Evolutionary conservation across 2,329 filamentous ascomycete species (phyloP).

Genomic region (Aspergillus tubingensis): DNA sequence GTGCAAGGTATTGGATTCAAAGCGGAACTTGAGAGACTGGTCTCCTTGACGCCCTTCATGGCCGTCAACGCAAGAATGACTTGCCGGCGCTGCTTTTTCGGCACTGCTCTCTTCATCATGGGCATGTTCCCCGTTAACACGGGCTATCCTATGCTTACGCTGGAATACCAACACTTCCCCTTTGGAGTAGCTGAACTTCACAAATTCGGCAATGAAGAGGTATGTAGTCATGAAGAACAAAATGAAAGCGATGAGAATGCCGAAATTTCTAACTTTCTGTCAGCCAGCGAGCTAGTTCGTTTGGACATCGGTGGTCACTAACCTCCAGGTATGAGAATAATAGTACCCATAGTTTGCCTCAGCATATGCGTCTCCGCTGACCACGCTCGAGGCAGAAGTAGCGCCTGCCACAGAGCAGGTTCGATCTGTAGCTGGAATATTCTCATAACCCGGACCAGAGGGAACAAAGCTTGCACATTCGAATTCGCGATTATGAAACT

Average conservation of each 20-base stretch:
- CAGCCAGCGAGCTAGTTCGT: neutral
- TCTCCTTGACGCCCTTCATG: neutral
- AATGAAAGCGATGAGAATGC: constrained; percentile 65
- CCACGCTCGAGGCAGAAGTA: constrained; percentile 52
- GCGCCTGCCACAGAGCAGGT: constrained; percentile 61
- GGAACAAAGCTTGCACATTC: constrained; percentile 49
- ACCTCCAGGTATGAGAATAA: constrained; percentile 60
- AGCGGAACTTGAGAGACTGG: constrained; percentile 19
- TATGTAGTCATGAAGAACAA: constrained; percentile 61
- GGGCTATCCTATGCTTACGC: constrained; percentile 3
- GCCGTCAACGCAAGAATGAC: neutral
- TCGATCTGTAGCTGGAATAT: constrained; percentile 32
- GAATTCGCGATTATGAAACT: constrained; percentile 68
- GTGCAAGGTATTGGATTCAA: constrained; percentile 74
- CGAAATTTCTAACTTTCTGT: constrained; percentile 54
- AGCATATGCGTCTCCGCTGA: constrained; percentile 63
- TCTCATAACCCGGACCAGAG: constrained; percentile 32
- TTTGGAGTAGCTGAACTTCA: constrained; percentile 45
- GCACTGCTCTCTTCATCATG: neutral
- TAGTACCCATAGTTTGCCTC: constrained; percentile 57
- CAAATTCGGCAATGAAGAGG: constrained; percentile 43
- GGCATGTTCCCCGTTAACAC: neutral
- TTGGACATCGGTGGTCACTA: neutral
- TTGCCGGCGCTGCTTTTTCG: neutral
- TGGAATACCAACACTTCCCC: constrained; percentile 18